A percentile compares a stretch with the other conserved stretches of the same genome.
Conservation (phyloP, 129 eudicot species). For the Kitagawia praeruptora region DNA sequence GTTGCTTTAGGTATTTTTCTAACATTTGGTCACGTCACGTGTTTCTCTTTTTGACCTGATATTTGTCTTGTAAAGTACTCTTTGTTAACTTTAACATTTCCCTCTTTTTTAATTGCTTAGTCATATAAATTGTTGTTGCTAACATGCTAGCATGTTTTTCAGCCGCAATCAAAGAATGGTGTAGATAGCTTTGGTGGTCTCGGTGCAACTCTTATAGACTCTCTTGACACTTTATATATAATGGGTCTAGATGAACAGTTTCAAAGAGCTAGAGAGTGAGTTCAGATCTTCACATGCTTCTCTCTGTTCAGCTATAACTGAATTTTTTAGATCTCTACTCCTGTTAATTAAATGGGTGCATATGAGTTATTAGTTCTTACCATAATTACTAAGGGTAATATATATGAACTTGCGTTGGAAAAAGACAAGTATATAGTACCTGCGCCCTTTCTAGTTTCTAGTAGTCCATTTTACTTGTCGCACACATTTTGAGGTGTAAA, state of each 20-base stretch:
- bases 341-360: neutral
- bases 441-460: neutral
- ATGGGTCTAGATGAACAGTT: conserved; percentile 98
- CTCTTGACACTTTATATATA: conserved; percentile 90
- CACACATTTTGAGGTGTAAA: neutral
- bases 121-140: neutral
- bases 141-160: conserved; percentile 26
- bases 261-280: conserved; percentile 96
- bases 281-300: neutral
- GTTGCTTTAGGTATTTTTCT: neutral
- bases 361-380: neutral
- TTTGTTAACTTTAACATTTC: neutral
- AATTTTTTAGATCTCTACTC: neutral
- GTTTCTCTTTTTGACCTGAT: neutral
- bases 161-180: conserved; percentile 96
- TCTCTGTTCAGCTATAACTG: neutral
- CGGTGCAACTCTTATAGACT: conserved; percentile 91
- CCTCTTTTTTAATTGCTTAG: neutral
- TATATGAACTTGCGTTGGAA: neutral
- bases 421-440: neutral
- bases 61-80: neutral
- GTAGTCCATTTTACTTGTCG: neutral
- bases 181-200: conserved; percentile 99
- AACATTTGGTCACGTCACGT: neutral
- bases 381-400: neutral